Evolutionary conservation across 495 filamentous ascomycete species (phyloP).

Genomic region (Aspergillus incahuasiensis): DNA sequence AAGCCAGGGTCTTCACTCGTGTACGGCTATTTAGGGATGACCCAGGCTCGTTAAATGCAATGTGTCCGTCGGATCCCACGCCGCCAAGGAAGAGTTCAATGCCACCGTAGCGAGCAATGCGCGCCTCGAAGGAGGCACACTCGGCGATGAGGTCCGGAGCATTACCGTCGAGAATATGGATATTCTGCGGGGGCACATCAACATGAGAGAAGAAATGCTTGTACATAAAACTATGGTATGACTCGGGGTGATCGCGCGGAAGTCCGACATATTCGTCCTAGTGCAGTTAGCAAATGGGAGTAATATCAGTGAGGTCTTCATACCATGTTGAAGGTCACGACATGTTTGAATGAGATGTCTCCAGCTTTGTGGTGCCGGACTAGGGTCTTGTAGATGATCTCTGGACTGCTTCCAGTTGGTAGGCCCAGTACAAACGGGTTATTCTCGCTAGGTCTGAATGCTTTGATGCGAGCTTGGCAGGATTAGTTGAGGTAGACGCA

Average conservation of each 20-base stretch:
- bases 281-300: constrained; percentile 4
- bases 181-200: constrained; percentile 72
- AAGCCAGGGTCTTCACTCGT: constrained; percentile 79
- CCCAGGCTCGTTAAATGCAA: constrained; percentile 88
- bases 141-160: constrained; percentile 70
- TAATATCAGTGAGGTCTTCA: not conserved
- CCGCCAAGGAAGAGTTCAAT: constrained; percentile 85
- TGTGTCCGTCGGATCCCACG: constrained; percentile 81
- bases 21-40: constrained; percentile 74
- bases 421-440: constrained; percentile 80
- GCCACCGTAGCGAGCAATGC: constrained; percentile 68
- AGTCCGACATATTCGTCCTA: constrained; percentile 86
- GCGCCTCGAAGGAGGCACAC: constrained; percentile 72
- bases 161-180: constrained; percentile 83
- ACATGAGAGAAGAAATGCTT: constrained; percentile 86
- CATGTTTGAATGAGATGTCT: constrained; percentile 79
- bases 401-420: constrained; percentile 76
- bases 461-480: constrained; percentile 59
- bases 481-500: not conserved
- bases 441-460: constrained; percentile 62
- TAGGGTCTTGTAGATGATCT: constrained; percentile 71
- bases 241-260: constrained; percentile 74
- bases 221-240: constrained; percentile 90
- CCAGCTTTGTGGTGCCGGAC: constrained; percentile 72
- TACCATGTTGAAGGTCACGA: constrained; percentile 92